Evolutionary conservation across 352 stramenopile species (phyloP).

Genomic region (Pythium myriotylum): DNA sequence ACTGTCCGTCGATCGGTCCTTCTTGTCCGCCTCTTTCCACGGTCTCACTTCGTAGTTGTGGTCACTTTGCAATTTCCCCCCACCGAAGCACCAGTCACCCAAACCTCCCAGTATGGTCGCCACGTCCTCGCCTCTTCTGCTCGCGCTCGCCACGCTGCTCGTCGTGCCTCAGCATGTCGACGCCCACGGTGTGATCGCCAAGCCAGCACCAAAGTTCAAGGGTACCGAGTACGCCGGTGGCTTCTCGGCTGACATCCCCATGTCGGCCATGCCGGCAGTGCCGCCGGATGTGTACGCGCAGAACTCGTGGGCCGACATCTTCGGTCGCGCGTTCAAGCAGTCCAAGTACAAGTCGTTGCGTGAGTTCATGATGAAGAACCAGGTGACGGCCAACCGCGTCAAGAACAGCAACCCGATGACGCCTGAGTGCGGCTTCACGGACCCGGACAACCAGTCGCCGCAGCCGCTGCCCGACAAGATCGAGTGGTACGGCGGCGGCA

Average conservation of each 20-base stretch:
- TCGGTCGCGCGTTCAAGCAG: constrained; percentile 31
- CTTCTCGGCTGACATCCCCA: constrained; percentile 12
- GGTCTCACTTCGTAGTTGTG: too few species aligned
- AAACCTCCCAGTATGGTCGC: constrained; percentile 14
- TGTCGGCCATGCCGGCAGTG: constrained; percentile 1
- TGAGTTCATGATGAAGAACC: constrained; percentile 41
- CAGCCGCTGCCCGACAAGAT: constrained; percentile 37
- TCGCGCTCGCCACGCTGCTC: background rate
- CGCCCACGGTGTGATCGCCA: constrained; percentile 13
- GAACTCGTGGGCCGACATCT: constrained; percentile 10
- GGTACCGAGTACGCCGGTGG: constrained; percentile 4
- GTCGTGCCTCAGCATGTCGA: background rate
- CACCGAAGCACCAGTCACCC: background rate
- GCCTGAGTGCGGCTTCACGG: constrained; percentile 45
- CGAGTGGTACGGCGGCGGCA: constrained; percentile 44
- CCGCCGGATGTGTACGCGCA: constrained; percentile 2
- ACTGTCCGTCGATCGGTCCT: too few species aligned
- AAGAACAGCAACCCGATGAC: constrained; percentile 15
- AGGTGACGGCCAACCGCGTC: constrained; percentile 33
- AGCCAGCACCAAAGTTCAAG: constrained; percentile 8
- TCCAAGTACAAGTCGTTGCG: constrained; percentile 53
- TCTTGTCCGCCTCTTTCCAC: too few species aligned
- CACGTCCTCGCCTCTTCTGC: constrained; percentile 2
- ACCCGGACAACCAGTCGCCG: constrained; percentile 34
- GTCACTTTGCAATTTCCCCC: background rate